A percentile compares a stretch with the other conserved stretches of the same genome.
These are phyloP conservation scores for Ormosia emarginata DNA, from an alignment of 306 rosid genomes.

Conservation along the genomic window DNA sequence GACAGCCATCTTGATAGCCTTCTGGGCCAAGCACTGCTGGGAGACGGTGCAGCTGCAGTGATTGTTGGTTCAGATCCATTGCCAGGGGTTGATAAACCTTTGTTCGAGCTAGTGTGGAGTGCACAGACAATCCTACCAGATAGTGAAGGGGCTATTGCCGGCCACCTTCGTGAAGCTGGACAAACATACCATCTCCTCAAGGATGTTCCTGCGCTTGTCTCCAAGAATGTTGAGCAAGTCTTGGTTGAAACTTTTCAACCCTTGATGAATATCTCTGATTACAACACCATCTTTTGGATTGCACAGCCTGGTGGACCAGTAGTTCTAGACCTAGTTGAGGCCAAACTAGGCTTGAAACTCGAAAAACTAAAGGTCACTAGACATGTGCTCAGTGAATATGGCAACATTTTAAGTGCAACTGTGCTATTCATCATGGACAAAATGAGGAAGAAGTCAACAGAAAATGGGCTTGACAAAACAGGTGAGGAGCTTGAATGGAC, in stretches of 20 bases:
- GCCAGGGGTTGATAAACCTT: constrained; percentile 7
- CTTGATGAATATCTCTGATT: constrained; percentile 22
- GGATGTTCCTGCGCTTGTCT: constrained; percentile 23
- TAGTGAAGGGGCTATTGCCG: constrained; percentile 26
- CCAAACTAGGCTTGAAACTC: constrained; percentile 18
- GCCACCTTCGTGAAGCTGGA: constrained; percentile 25
- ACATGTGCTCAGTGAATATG: constrained; percentile 27
- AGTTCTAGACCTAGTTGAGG: constrained; percentile 32
- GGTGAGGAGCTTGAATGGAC: constrained; percentile 40
- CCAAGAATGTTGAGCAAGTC: constrained; percentile 22
- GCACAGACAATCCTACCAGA: constrained; percentile 23
- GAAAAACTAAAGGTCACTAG: constrained; percentile 24
- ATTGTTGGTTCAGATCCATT: constrained; percentile 26
- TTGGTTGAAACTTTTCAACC: constrained; percentile 24
- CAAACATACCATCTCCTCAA: constrained; percentile 27
- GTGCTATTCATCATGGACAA: constrained; percentile 25
- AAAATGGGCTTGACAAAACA: constrained; percentile 14
- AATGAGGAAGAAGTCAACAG: constrained; percentile 19
- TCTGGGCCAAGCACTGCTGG: constrained; percentile 25
- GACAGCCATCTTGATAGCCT: constrained; percentile 31
- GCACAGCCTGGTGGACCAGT: constrained; percentile 39
- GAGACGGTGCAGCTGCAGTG: constrained; percentile 30
- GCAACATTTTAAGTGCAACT: constrained; percentile 29
- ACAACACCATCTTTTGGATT: constrained; percentile 32
- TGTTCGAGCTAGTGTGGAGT: constrained; percentile 22